A percentile compares a stretch with the other conserved stretches of the same genome.
phyloP scores from a whole-genome alignment of 148 eudicot genomes.

The Suaeda aralocaspica region DNA sequence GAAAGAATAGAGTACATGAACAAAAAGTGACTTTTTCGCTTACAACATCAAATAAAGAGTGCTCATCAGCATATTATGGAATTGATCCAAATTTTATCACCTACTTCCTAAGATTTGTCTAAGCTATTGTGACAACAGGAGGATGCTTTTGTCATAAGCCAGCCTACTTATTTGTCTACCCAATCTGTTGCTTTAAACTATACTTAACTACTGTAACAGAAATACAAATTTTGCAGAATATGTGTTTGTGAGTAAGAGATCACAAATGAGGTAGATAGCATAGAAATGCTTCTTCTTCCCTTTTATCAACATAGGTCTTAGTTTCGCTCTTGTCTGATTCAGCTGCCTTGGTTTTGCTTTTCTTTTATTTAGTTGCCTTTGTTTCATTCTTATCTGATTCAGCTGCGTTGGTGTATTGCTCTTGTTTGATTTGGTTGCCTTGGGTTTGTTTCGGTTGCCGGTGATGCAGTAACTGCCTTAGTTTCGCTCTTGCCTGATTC shows the following conservation, averaged over 20 bases:
- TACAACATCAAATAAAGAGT: constrained; percentile 4
- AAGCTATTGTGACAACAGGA: constrained; percentile 3
- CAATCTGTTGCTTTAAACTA: constrained; percentile 3
- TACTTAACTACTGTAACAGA: neutral
- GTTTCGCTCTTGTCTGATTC: neutral
- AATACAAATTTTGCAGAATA: neutral
- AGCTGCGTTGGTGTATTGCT: too few species aligned
- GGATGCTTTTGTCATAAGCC: neutral
- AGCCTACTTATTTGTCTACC: constrained; percentile 15
- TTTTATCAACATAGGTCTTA: neutral
- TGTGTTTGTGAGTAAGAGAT: neutral
- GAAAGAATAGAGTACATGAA: constrained; percentile 17
- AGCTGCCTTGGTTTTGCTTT: too few species aligned
- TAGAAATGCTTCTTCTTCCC: constrained; percentile 8
- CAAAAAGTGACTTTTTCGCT: constrained; percentile 13
- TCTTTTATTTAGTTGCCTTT: neutral
- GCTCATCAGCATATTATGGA: constrained; percentile 18
- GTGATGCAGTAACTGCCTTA: too few species aligned
- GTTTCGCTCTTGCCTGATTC: too few species aligned
- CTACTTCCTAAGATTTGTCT: constrained; percentile 10
- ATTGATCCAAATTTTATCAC: constrained; percentile 10
- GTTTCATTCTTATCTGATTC: neutral
- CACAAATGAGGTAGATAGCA: neutral
- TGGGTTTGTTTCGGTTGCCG: too few species aligned
- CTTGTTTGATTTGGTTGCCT: too few species aligned